A percentile compares a stretch with the other conserved stretches of the same genome.
phyloP scores from a whole-genome alignment of 2,329 filamentous ascomycete species.

The Aaosphaeria arxii region DNA sequence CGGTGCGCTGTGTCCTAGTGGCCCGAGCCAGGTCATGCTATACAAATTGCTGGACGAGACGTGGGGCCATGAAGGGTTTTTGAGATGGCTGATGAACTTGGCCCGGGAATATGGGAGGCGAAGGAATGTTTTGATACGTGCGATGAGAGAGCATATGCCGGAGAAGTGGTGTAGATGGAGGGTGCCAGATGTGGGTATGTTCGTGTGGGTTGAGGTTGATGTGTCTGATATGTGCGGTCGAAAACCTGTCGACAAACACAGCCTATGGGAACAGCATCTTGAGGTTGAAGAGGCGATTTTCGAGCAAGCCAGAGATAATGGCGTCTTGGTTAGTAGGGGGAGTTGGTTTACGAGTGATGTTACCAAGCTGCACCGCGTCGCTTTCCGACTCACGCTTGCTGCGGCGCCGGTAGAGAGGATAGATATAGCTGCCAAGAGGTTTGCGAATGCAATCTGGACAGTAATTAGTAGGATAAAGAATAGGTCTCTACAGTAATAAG shows the following conservation, averaged over 20 bases:
- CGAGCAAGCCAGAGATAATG: background rate
- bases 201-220: background rate
- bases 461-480: background rate
- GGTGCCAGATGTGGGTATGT: background rate
- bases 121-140: background rate
- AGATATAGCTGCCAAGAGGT: background rate
- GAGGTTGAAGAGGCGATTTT: background rate
- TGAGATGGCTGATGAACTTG: background rate
- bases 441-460: background rate
- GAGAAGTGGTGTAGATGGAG: background rate
- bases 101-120: background rate
- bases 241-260: background rate
- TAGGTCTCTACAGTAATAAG: no score
- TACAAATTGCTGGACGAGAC: background rate
- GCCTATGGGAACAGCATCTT: background rate
- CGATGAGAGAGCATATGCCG: background rate
- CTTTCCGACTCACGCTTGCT: slow-evolving; percentile 9
- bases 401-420: slow-evolving; percentile 1
- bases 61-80: background rate
- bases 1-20: background rate
- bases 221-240: background rate
- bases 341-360: background rate
- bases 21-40: background rate
- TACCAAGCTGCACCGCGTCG: slow-evolving; percentile 28
- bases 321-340: background rate